Conservation (phyloP, 805 yeast species). For the Suhomyces xylopsoci region DNA sequence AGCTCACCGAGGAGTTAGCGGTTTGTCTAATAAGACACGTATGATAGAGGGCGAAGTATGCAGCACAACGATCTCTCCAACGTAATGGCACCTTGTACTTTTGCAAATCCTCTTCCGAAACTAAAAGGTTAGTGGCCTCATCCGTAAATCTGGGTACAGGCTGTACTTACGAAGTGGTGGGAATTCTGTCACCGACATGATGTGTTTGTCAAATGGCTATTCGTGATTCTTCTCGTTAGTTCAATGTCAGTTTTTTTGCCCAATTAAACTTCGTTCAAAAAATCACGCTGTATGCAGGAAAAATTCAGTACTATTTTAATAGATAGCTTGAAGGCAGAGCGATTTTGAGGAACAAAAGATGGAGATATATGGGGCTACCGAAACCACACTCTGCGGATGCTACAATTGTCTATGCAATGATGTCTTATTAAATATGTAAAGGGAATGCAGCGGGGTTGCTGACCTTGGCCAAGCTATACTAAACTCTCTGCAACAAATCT, state of each 20-base stretch:
- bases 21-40: slow-evolving; percentile 44
- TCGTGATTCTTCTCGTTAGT: background rate
- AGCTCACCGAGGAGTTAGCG: slow-evolving; percentile 47
- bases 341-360: background rate
- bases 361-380: background rate
- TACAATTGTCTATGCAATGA: background rate
- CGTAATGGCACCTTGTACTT: slow-evolving; percentile 71
- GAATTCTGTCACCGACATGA: slow-evolving; percentile 39
- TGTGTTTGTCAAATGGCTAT: background rate
- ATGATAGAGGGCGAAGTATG: slow-evolving; percentile 43
- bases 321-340: background rate
- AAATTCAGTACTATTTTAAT: background rate
- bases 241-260: slow-evolving; percentile 3
- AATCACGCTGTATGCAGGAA: slow-evolving; percentile 4
- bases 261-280: slow-evolving; percentile 14
- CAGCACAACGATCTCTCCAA: slow-evolving; percentile 83
- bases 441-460: background rate
- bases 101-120: slow-evolving; percentile 82
- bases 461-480: background rate
- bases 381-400: background rate
- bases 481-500: background rate
- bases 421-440: background rate
- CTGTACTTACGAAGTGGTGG: slow-evolving; percentile 41
- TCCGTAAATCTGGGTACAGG: background rate
- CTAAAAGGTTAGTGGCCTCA: slow-evolving; percentile 34